A percentile compares a stretch with the other conserved stretches of the same genome.
These are phyloP conservation scores for Ceratopteris richardii DNA, from an alignment of 75 land plant genomes.

Conservation along the genomic window DNA sequence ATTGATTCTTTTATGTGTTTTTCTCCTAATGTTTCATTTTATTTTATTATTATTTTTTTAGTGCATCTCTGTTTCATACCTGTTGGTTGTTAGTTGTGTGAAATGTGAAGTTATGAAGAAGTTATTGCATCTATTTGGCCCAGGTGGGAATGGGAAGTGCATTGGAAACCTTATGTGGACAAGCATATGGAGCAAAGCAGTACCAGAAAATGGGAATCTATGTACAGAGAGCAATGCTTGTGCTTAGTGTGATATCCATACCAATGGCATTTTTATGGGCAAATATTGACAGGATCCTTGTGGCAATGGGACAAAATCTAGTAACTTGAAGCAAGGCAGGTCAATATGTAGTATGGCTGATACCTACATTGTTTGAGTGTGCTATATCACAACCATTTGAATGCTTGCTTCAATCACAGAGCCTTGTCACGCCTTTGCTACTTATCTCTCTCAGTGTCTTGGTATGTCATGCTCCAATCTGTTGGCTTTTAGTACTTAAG, in stretches of 20 bases:
- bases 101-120: too few relatives aligned
- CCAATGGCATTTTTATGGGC: conserved; percentile 60
- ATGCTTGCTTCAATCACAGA: conserved; percentile 68
- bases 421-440: conserved; percentile 64
- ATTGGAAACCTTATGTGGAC: conserved; percentile 78
- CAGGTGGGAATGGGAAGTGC: conserved; percentile 7
- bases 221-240: conserved; percentile 55
- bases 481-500: conserved; percentile 58
- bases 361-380: conserved; percentile 60
- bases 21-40: too few relatives aligned
- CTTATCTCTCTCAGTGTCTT: conserved; percentile 37
- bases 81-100: too few relatives aligned
- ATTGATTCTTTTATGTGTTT: too few relatives aligned
- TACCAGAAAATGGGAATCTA: conserved; percentile 59
- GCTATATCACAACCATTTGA: conserved; percentile 51
- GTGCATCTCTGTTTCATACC: too few relatives aligned
- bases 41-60: too few relatives aligned
- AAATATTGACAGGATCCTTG: conserved; percentile 40
- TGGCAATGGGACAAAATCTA: conserved; percentile 43
- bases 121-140: too few relatives aligned
- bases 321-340: conserved; percentile 49
- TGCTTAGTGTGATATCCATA: conserved; percentile 37
- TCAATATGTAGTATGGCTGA: conserved; percentile 48
- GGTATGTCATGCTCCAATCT: conserved; percentile 45
- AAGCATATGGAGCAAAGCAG: conserved; percentile 76